Evolutionary conservation across 441 rosid species (phyloP).

Genomic region (Francoa sonchifolia): DNA sequence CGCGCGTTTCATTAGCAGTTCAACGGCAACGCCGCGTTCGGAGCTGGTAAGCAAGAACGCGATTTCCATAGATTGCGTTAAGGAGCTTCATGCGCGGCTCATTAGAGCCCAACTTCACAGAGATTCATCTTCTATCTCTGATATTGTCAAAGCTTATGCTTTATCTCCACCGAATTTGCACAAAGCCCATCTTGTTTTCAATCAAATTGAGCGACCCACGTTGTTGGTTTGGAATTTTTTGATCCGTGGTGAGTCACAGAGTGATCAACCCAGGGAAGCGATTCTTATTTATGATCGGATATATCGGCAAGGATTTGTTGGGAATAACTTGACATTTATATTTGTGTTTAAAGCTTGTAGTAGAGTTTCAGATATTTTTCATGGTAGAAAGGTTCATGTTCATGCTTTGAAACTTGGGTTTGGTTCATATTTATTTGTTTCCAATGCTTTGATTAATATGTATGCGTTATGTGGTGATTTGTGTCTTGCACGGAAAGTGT

Average conservation of each 20-base stretch:
- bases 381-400: constrained; percentile 27
- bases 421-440: constrained; percentile 29
- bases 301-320: constrained; percentile 21
- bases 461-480: constrained; percentile 23
- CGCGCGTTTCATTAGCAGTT: constrained; percentile 13
- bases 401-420: constrained; percentile 35
- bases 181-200: constrained; percentile 30
- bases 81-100: constrained; percentile 33
- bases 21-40: constrained; percentile 11
- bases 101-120: constrained; percentile 23
- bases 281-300: constrained; percentile 21
- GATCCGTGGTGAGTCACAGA: constrained; percentile 36
- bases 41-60: constrained; percentile 5
- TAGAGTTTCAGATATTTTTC: constrained; percentile 18
- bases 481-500: constrained; percentile 26
- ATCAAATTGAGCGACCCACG: constrained; percentile 25
- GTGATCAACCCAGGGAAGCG: constrained; percentile 28
- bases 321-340: constrained; percentile 33
- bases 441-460: constrained; percentile 41
- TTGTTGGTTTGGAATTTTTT: constrained; percentile 24
- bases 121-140: constrained; percentile 26
- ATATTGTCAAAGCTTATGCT: constrained; percentile 32
- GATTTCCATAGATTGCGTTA: constrained; percentile 10
- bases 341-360: constrained; percentile 38
- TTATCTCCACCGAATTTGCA: constrained; percentile 20